Base-by-base conservation (phyloP, 2,329 filamentous ascomycete genomes). In the Nemania diffusa region DNA sequence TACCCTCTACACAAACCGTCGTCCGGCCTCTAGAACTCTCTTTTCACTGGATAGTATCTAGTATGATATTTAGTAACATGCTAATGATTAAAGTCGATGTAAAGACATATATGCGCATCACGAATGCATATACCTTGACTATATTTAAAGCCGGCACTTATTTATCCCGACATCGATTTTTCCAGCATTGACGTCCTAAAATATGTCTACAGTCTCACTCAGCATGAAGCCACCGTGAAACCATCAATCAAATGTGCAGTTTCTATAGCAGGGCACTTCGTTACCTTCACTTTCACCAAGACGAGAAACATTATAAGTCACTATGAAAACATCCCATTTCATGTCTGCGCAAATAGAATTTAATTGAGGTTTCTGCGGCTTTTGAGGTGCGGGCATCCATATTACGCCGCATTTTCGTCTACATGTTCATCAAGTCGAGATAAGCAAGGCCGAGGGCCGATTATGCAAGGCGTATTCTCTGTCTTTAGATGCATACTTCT, bases 401-500 rank as follows among this genome's bases (percentile, higher is more conserved):
- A 59, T 50, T 22, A 13, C n/a, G 24, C 42, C 40, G 29, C 40
- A 42, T 50, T 24, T 32, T 50, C 9, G 17, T 27, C 57, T 13
- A 46, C 7, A 24, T 24, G 42, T 22, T 58, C 32, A 50, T 57
- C 7, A 27, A 50, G 46, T 51, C 32, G 27, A 17, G 55, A 57
- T 34, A 42, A 17, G 51, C 60, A 56, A 17, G 44, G 32, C 58
- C 53, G 32, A 64, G 37, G 44, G 22, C 57, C 48, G 55, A 62
- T 56, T 32, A 52, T 58, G 22, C 32, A 37, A 46, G 40, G 24
- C 32, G 26, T 26, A 13, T 46, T 26, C 2, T 13, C 29, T 7
- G 26, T 34, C 22, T 29, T 9, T 42, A 48, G 27, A 44, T 53
- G 46, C 20, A 37, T 37, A 26, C 29, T 50, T 61, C 13, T 64